phyloP scores from a whole-genome alignment of 2,329 filamentous ascomycete species.

The Calonectria pseudoturangicola region DNA sequence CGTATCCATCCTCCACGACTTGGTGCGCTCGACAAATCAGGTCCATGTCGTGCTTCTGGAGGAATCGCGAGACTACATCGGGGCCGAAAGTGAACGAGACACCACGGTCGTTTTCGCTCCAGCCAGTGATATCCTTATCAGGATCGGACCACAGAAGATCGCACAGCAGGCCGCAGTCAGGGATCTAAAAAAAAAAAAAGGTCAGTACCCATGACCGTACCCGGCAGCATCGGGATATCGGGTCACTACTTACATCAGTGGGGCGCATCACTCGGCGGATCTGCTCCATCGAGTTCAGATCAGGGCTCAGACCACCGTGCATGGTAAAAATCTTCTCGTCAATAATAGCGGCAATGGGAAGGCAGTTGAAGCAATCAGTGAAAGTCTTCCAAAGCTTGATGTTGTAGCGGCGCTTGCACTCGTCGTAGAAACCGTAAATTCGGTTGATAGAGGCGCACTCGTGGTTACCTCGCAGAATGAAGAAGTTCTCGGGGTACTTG shows the following conservation, averaged over 20 bases:
- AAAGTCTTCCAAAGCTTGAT: conserved; percentile 99
- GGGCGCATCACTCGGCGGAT: conserved; percentile 99
- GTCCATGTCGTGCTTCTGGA: conserved; percentile 99
- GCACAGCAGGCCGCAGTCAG: conserved; percentile 97
- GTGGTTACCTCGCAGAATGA: conserved; percentile 98
- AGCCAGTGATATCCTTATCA: conserved; percentile 99
- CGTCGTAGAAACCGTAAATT: conserved; percentile 99
- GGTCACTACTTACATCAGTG: conserved; percentile 86
- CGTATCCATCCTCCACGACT: conserved; percentile 98
- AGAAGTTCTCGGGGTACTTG: conserved; percentile 99
- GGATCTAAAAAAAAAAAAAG: conserved; percentile 78
- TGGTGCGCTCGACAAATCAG: conserved; percentile 99
- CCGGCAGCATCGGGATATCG: conserved; percentile 47
- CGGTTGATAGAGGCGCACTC: conserved; percentile 99
- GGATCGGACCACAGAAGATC: conserved; percentile 99
- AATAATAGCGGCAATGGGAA: conserved; percentile 98
- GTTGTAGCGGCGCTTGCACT: conserved; percentile 99
- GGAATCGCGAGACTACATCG: conserved; percentile 96
- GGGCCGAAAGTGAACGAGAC: conserved; percentile 99
- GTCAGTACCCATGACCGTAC: conserved; percentile 40
- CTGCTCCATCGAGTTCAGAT: conserved; percentile 99
- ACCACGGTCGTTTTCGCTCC: conserved; percentile 99
- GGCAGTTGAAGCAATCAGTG: conserved; percentile 99
- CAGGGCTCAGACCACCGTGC: conserved; percentile 97
- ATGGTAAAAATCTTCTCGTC: conserved; percentile 99